Evolutionary conservation across 2,329 filamentous ascomycete species (phyloP), one percentile per base, ranked within the genome.

Genomic region (Exserohilum turcica): DNA sequence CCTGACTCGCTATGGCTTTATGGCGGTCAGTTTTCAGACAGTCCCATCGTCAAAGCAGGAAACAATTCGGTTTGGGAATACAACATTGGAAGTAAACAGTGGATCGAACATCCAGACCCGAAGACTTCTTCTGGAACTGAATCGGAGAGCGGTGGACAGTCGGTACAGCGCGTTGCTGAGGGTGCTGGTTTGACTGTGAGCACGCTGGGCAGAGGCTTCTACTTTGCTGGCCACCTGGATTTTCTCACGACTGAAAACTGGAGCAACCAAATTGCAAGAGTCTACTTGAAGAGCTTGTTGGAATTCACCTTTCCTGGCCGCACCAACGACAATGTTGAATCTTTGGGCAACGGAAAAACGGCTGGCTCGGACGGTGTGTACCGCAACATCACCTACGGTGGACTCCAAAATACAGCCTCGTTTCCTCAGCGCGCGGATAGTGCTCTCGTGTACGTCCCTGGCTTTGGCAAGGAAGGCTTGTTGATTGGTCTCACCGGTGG

Each of bases 401-500:
- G 88, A 4, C 77, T 89, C 9, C 88, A 91, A 68, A 81, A 82
- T 27, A 79, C 80, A 28, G 81, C 83, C 1, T 86, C 84, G 0
- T 92, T 92, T 65, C 85, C 87, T 0, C 86, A 90, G 67, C 80
- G 89, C 44, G 89, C 89, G 1, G 89, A 92, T 71, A 88, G 89
- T 8, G 80, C 86, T 2, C 76, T 92, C 45, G 81, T 90, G 0
- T 91, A 89, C 65, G 81, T 96, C 0, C 91, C 91, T 1, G 89
- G 88, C 0, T 90, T 92, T 38, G 89, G 90, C 3, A 77, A 82
- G 13, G 79, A 91, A 63, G 91, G 91, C 1, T 86, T 94, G 38
- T 78, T 96, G 7, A 80, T 96, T 0, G 89, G 88, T 3, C 77
- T 96, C 0, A 90, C 89, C 6, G 91, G 91, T 10, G 91, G 90